A percentile compares a stretch with the other conserved stretches of the same genome.
phyloP scores from a whole-genome alignment of 2,329 filamentous ascomycete species.

The Hirsutella minnesotensis region DNA sequence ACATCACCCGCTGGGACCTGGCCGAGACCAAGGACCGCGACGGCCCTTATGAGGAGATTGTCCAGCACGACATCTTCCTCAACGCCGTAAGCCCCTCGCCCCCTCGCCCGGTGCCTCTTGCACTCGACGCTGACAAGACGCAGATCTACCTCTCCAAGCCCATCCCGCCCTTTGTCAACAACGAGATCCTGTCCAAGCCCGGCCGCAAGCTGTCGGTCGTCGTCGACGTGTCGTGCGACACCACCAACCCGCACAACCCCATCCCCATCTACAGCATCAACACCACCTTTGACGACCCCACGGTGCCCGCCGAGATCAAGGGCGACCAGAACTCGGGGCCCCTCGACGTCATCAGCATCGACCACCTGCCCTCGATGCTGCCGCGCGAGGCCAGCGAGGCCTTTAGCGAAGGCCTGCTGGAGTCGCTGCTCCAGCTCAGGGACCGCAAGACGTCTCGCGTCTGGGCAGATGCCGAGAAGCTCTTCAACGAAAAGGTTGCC shows the following conservation, averaged over 20 bases:
- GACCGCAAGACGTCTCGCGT: conserved; percentile 61
- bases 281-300: conserved; percentile 83
- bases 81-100: conserved; percentile 35
- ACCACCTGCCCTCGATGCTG: conserved; percentile 73
- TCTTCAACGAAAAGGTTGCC: conserved; percentile 73
- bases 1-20: conserved; percentile 56
- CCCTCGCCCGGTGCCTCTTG: too few relatives aligned
- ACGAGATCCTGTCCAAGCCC: conserved; percentile 49
- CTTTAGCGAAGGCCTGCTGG: conserved; percentile 69
- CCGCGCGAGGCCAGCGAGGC: conserved; percentile 79
- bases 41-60: conserved; percentile 70
- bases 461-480: conserved; percentile 75
- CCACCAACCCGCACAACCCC: conserved; percentile 56
- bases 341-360: conserved; percentile 75
- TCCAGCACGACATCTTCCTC: conserved; percentile 64
- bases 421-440: conserved; percentile 66
- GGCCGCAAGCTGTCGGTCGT: conserved; percentile 67
- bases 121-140: not conserved
- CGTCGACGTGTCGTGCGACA: conserved; percentile 69
- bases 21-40: conserved; percentile 55
- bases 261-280: conserved; percentile 75
- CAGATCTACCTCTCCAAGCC: conserved; percentile 8
- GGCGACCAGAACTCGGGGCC: conserved; percentile 36
- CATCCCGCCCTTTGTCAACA: conserved; percentile 62
- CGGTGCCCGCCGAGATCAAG: conserved; percentile 57